Evolutionary conservation across 176 grass and related monocot genomes (phyloP).

Genomic region (Metroxylon sagu): DNA sequence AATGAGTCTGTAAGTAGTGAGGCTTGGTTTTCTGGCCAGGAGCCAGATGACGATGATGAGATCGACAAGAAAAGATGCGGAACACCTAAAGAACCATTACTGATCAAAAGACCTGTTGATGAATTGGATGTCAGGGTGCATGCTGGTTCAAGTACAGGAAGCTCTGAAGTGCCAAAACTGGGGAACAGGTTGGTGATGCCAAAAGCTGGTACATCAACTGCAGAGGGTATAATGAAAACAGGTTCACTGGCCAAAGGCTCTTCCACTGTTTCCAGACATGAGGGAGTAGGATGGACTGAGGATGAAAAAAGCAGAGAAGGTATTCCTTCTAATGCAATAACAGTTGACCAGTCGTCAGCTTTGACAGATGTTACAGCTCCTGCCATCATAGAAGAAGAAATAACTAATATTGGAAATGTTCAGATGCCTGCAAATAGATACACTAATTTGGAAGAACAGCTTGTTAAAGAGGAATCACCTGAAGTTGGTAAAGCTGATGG

Average conservation of each 20-base stretch:
- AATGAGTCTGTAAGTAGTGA: conserved; percentile 63
- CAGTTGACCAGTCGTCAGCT: conserved; percentile 14
- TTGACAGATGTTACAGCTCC: conserved; percentile 21
- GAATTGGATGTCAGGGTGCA: not conserved
- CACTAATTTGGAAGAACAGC: conserved; percentile 33
- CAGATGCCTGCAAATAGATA: conserved; percentile 14
- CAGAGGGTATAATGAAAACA: not conserved
- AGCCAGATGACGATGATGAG: conserved; percentile 47
- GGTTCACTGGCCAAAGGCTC: conserved; percentile 18
- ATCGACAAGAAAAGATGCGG: conserved; percentile 10
- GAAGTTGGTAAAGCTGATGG: conserved; percentile 29
- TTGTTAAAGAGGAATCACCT: conserved; percentile 22
- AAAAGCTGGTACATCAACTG: not conserved
- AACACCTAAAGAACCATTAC: conserved; percentile 10
- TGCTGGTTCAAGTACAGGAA: conserved; percentile 1
- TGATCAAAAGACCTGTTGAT: conserved; percentile 14
- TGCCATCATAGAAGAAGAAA: conserved; percentile 6
- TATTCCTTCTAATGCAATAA: conserved; percentile 28
- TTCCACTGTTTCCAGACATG: conserved; percentile 15
- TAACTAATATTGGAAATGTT: conserved; percentile 16
- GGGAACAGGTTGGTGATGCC: not conserved
- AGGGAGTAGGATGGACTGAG: conserved; percentile 12
- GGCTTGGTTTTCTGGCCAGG: conserved; percentile 75
- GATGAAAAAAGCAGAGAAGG: conserved; percentile 18
- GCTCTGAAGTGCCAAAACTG: not conserved